Percentiles rank a stretch among this genome's conserved stretches.
These are phyloP conservation scores for Trametes sanguinea DNA, from an alignment of 768 basidiomycete genomes.

Conservation along the genomic window DNA sequence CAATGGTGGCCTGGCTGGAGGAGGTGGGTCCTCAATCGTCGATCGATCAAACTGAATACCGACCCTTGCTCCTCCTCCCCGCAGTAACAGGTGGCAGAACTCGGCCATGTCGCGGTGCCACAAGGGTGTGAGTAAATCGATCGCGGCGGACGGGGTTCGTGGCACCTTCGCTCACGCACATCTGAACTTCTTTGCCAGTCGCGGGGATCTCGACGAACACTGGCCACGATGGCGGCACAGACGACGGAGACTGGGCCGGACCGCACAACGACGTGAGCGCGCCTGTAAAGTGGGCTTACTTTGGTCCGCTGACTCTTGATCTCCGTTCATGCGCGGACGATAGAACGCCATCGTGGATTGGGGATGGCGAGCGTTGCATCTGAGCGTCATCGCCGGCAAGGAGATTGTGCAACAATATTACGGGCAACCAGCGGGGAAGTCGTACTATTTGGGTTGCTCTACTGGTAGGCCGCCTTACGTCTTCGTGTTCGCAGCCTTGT, in stretches of 20 bases:
- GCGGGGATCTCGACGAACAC: conserved; percentile 31
- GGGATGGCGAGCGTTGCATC: conserved; percentile 32
- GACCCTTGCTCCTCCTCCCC: background rate
- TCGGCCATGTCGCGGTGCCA: conserved; percentile 26
- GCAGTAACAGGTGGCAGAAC: conserved; percentile 28
- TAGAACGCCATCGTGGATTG: conserved; percentile 35
- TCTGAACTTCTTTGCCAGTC: conserved; percentile 12
- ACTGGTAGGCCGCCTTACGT: conserved; percentile 23
- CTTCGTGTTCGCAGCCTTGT: background rate
- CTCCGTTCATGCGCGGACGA: background rate
- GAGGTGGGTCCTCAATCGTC: conserved; percentile 23
- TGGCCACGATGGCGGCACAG: conserved; percentile 22
- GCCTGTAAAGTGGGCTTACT: background rate
- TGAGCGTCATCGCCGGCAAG: conserved; percentile 31
- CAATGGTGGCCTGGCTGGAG: conserved; percentile 33
- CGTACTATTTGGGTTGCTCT: conserved; percentile 36
- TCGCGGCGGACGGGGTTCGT: background rate
- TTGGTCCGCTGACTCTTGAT: background rate
- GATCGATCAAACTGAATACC: background rate
- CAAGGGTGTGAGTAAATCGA: conserved; percentile 27
- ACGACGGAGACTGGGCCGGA: conserved; percentile 26
- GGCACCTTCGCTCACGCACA: background rate
- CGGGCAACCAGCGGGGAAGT: conserved; percentile 22
- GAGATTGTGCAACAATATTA: conserved; percentile 33
- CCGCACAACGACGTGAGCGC: conserved; percentile 28